A percentile compares a stretch with the other conserved stretches of the same genome.
Evolutionary conservation across 1,284 basidiomycete genomes (phyloP).

Genomic region (Acaromyces ingoldii): DNA sequence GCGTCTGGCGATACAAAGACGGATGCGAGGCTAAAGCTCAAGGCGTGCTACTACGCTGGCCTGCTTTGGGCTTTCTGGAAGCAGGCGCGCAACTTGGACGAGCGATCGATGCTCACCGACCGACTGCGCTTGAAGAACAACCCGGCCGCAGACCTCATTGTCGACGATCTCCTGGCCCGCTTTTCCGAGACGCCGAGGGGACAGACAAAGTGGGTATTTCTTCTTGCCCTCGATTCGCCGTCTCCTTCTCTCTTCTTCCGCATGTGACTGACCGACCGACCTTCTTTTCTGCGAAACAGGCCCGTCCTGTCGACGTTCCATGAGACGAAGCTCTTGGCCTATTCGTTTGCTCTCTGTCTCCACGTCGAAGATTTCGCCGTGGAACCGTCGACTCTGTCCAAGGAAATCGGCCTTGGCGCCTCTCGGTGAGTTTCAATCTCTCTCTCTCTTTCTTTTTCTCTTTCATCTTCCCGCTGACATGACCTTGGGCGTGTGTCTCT

Average conservation of each 20-base stretch:
- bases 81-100: conserved; percentile 4
- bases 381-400: conserved; percentile 20
- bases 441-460: conserved; percentile 3
- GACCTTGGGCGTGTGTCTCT: too few species aligned
- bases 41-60: conserved; percentile 17
- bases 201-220: conserved; percentile 10
- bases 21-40: conserved; percentile 11
- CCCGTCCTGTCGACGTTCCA: conserved; percentile 13
- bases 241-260: too few species aligned
- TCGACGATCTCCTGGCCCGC: conserved; percentile 20
- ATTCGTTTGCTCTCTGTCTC: conserved; percentile 39
- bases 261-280: too few species aligned
- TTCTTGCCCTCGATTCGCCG: neutral
- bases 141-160: conserved; percentile 12
- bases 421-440: neutral
- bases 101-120: conserved; percentile 12
- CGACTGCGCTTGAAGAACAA: conserved; percentile 17
- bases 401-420: conserved; percentile 16
- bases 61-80: conserved; percentile 20
- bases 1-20: conserved; percentile 1
- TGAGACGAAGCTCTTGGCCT: conserved; percentile 40
- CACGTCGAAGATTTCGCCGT: conserved; percentile 45
- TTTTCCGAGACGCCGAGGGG: conserved; percentile 22
- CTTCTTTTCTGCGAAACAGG: too few species aligned
- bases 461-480: too few species aligned